Percentiles rank a stretch among this genome's conserved stretches.
phyloP scores from a whole-genome alignment of 345 rosid species.

The Salix brachista region DNA sequence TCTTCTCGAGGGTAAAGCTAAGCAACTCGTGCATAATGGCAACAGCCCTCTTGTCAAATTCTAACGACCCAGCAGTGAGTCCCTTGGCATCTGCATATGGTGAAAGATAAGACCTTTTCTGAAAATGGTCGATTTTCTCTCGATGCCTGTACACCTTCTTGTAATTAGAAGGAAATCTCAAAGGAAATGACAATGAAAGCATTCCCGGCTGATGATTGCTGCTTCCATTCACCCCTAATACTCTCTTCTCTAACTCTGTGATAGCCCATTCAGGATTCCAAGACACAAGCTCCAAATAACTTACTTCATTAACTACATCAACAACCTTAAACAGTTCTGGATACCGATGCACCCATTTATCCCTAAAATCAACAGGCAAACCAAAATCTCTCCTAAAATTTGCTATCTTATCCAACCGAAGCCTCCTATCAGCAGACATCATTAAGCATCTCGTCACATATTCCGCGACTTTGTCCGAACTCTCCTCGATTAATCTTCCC shows the following conservation, averaged over 20 bases:
- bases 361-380: conserved; percentile 67
- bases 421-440: conserved; percentile 64
- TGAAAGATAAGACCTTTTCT: conserved; percentile 69
- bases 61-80: conserved; percentile 69
- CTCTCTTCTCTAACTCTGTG: conserved; percentile 75
- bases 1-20: conserved; percentile 81
- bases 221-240: conserved; percentile 33
- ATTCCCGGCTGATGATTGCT: conserved; percentile 51
- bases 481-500: conserved; percentile 54
- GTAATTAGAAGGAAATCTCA: conserved; percentile 70
- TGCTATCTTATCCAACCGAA: conserved; percentile 61
- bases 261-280: conserved; percentile 87
- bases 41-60: conserved; percentile 86
- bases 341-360: conserved; percentile 60
- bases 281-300: conserved; percentile 61
- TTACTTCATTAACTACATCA: conserved; percentile 38
- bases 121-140: conserved; percentile 81
- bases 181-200: conserved; percentile 68
- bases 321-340: conserved; percentile 64
- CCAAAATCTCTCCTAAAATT: conserved; percentile 85
- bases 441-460: conserved; percentile 70
- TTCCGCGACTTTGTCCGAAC: conserved; percentile 66
- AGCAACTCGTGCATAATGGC: conserved; percentile 86
- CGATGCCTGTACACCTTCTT: conserved; percentile 69
- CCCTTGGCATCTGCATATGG: conserved; percentile 74